Conservation (phyloP, 352 stramenopile species). For the Globisporangium spiculum region DNA sequence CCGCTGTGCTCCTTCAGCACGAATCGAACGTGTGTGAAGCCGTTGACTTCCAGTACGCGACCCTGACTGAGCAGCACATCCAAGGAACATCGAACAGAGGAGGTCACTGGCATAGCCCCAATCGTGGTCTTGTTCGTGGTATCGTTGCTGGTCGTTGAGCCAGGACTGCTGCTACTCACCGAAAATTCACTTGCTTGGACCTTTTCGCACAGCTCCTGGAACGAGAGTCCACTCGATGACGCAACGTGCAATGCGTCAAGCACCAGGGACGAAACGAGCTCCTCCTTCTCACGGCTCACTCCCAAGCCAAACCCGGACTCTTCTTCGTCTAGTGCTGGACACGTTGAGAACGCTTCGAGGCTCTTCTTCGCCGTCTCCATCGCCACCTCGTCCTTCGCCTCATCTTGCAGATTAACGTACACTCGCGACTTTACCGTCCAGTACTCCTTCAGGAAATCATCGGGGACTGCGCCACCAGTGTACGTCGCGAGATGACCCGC, state of each 20-base stretch:
- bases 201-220: slow-evolving; percentile 9
- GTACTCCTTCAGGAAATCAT: slow-evolving; percentile 75
- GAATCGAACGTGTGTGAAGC: slow-evolving; percentile 49
- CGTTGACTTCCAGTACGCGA: slow-evolving; percentile 61
- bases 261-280: not conserved
- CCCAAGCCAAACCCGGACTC: not conserved
- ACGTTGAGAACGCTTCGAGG: slow-evolving; percentile 45
- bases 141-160: not conserved
- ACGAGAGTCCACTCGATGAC: slow-evolving; percentile 14
- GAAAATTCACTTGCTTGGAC: not conserved
- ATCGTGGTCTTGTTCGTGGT: not conserved
- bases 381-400: slow-evolving; percentile 19
- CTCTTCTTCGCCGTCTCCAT: slow-evolving; percentile 14
- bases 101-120: not conserved
- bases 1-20: slow-evolving; percentile 40
- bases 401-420: slow-evolving; percentile 24
- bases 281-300: not conserved
- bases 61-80: slow-evolving; percentile 35
- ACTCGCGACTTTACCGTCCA: slow-evolving; percentile 60
- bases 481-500: slow-evolving; percentile 53
- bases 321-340: slow-evolving; percentile 2
- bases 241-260: not conserved
- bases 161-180: too few species aligned
- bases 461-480: slow-evolving; percentile 42
- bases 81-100: slow-evolving; percentile 33